Percentiles rank a stretch among this genome's conserved stretches.
Evolutionary conservation across 306 rosid species (phyloP).

Genomic region (Myrica gale): DNA sequence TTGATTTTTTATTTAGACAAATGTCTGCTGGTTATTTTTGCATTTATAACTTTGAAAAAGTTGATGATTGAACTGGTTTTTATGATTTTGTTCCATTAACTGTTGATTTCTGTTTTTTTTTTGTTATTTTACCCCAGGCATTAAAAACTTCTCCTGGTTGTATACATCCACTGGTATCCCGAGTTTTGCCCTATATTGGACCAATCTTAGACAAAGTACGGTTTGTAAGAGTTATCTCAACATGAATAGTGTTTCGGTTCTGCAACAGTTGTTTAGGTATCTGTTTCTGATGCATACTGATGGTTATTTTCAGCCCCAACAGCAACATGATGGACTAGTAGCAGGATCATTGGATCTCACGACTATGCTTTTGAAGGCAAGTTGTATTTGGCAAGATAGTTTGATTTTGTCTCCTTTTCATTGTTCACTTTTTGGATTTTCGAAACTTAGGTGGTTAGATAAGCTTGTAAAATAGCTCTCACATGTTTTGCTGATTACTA

Average conservation of each 20-base stretch:
- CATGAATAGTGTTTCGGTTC: slow-evolving; percentile 13
- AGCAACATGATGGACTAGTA: slow-evolving; percentile 84
- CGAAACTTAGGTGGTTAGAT: slow-evolving; percentile 20
- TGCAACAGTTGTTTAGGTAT: background rate
- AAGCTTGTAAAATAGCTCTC: slow-evolving; percentile 2
- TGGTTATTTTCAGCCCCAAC: slow-evolving; percentile 62
- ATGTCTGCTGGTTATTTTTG: background rate
- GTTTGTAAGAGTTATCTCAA: slow-evolving; percentile 24
- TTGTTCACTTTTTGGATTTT: slow-evolving; percentile 14
- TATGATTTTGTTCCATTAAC: slow-evolving; percentile 18
- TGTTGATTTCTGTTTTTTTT: slow-evolving; percentile 14
- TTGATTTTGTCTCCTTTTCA: slow-evolving; percentile 1
- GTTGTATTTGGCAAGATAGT: slow-evolving; percentile 35
- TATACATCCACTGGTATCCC: slow-evolving; percentile 69
- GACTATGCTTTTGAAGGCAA: slow-evolving; percentile 92
- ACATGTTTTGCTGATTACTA: slow-evolving; percentile 32
- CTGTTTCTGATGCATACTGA: slow-evolving; percentile 36
- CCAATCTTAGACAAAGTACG: slow-evolving; percentile 70
- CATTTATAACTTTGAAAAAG: background rate
- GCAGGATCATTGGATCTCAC: slow-evolving; percentile 88
- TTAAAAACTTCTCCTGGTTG: slow-evolving; percentile 79
- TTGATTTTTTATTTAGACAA: background rate
- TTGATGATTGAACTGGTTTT: slow-evolving; percentile 1
- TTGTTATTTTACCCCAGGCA: slow-evolving; percentile 50
- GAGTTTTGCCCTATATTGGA: slow-evolving; percentile 68